These are phyloP conservation scores for Xylariaceae sp. DNA, from an alignment of 2,329 filamentous ascomycete species.

Conservation along the genomic window DNA sequence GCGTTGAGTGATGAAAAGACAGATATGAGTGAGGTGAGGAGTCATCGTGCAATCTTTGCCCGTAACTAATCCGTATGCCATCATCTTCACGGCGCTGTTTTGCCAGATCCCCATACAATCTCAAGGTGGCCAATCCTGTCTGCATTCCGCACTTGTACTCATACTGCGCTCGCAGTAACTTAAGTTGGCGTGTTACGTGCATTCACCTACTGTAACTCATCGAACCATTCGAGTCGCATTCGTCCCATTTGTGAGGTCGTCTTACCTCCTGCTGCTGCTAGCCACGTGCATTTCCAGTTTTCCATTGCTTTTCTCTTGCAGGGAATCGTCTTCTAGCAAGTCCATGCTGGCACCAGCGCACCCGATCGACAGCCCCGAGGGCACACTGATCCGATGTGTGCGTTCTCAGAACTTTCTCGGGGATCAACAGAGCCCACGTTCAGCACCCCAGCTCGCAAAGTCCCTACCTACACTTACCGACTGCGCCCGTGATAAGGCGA, in stretches of 20 bases:
- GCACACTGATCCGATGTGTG: conserved; percentile 10
- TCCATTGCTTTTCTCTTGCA: neutral
- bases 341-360: neutral
- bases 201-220: neutral
- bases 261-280: neutral
- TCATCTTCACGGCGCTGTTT: neutral
- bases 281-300: conserved; percentile 10
- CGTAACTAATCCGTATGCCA: neutral
- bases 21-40: neutral
- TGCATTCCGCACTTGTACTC: neutral
- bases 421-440: conserved; percentile 5
- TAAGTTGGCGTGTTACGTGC: neutral
- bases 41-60: neutral
- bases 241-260: neutral
- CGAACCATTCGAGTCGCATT: neutral
- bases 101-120: neutral
- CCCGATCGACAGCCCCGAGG: conserved; percentile 8
- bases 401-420: neutral
- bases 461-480: neutral
- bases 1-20: no score
- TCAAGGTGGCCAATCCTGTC: neutral
- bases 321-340: neutral
- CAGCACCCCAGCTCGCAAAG: neutral
- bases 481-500: neutral
- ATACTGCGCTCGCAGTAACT: neutral